Evolutionary conservation across 495 filamentous ascomycete species (phyloP).

Genomic region (Penicillium crystallinum): DNA sequence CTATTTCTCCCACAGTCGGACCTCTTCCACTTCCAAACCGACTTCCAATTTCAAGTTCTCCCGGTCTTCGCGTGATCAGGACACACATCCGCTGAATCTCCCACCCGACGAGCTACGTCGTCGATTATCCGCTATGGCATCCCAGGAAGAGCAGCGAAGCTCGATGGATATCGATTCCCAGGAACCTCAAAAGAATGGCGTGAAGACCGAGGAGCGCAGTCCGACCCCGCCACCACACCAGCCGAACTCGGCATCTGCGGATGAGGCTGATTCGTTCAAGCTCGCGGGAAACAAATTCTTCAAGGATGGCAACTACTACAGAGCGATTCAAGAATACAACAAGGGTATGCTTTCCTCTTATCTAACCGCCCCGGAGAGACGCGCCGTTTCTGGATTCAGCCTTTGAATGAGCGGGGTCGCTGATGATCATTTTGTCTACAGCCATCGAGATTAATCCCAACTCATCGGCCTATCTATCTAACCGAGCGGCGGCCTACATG

Average conservation of each 20-base stretch:
- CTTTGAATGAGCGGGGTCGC: slow-evolving; percentile 2
- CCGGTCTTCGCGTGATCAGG: slow-evolving; percentile 55
- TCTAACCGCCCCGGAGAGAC: neutral
- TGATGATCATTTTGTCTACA: slow-evolving; percentile 30
- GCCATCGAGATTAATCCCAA: slow-evolving; percentile 66
- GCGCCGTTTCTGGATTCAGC: neutral
- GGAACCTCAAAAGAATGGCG: slow-evolving; percentile 46
- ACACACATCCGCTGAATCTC: slow-evolving; percentile 79
- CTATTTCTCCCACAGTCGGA: slow-evolving; percentile 33
- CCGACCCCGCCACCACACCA: slow-evolving; percentile 80
- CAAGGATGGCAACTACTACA: slow-evolving; percentile 80
- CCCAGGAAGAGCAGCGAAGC: slow-evolving; percentile 50
- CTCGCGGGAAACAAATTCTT: slow-evolving; percentile 92
- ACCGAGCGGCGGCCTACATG: slow-evolving; percentile 92
- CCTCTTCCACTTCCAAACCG: slow-evolving; percentile 24
- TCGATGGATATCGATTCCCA: slow-evolving; percentile 73
- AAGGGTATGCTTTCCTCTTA: slow-evolving; percentile 61
- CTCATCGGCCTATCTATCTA: slow-evolving; percentile 86
- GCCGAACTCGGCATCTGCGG: slow-evolving; percentile 47
- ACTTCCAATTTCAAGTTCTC: slow-evolving; percentile 6
- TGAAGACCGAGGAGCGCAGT: slow-evolving; percentile 49
- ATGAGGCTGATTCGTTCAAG: slow-evolving; percentile 87
- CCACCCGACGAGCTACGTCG: slow-evolving; percentile 78
- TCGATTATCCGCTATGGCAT: slow-evolving; percentile 61
- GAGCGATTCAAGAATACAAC: slow-evolving; percentile 86